Conservation (phyloP, 805 yeast genomes). For the Candida nemodendra region DNA sequence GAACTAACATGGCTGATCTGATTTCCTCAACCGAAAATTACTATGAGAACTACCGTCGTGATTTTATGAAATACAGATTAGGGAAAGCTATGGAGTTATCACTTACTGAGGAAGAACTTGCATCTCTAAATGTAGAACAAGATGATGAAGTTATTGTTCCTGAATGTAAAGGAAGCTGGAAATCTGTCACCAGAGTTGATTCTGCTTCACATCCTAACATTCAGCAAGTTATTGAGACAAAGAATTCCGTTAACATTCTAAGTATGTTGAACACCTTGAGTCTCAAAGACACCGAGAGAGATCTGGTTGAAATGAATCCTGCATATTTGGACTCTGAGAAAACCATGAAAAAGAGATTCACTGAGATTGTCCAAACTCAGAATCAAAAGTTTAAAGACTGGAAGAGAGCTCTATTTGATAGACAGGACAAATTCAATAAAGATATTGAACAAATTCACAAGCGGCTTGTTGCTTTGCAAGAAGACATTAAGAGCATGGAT, state of each 20-base stretch:
- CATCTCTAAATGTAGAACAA: conserved; percentile 18
- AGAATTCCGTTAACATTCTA: conserved; percentile 35
- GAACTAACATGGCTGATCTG: conserved; percentile 74
- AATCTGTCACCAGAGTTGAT: conserved; percentile 19
- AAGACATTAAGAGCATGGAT: conserved; percentile 20
- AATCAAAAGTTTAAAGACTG: conserved; percentile 61
- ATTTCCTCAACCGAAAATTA: conserved; percentile 73
- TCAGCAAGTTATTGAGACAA: conserved; percentile 27
- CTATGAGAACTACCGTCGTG: conserved; percentile 66
- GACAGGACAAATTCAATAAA: conserved; percentile 54
- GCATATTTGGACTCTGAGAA: conserved; percentile 44
- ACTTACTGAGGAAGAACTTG: conserved; percentile 20
- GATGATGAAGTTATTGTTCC: conserved; percentile 24
- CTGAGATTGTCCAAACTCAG: conserved; percentile 44
- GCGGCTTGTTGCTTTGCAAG: conserved; percentile 38
- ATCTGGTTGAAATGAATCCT: conserved; percentile 44
- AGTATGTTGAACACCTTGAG: conserved; percentile 38
- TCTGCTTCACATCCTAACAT: conserved; percentile 26
- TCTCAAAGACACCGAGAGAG: conserved; percentile 38
- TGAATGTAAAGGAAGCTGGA: conserved; percentile 27
- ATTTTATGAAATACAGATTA: conserved; percentile 43
- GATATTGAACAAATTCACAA: conserved; percentile 48
- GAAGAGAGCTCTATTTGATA: conserved; percentile 53
- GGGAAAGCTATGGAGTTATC: conserved; percentile 29
- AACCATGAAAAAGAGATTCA: conserved; percentile 42